These are phyloP conservation scores for Fusarium sp. DNA, from an alignment of 2,329 filamentous ascomycete genomes.

Conservation along the genomic window DNA sequence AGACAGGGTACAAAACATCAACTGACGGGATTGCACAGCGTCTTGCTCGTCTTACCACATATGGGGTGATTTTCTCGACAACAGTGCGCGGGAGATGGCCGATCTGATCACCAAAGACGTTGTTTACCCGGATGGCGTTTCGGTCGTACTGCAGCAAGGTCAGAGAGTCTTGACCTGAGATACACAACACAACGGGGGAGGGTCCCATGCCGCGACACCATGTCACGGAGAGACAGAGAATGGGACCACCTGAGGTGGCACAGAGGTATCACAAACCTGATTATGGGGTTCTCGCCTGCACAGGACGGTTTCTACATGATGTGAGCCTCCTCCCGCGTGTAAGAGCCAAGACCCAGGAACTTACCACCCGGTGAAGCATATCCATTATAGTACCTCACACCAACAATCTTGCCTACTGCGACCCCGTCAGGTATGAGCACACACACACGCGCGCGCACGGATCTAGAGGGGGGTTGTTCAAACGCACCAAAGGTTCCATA, in stretches of 20 bases:
- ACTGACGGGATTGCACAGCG: not conserved
- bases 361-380: constrained; percentile 66
- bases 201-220: not conserved
- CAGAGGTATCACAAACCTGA: constrained; percentile 48
- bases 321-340: not conserved
- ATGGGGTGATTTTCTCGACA: constrained; percentile 77
- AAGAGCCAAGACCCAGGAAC: not conserved
- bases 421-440: constrained; percentile 14
- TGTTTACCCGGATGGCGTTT: constrained; percentile 83
- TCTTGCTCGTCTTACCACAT: constrained; percentile 64
- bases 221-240: constrained; percentile 1
- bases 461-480: not conserved
- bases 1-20: constrained; percentile 9
- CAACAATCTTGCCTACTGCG: constrained; percentile 61
- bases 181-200: not conserved
- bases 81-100: constrained; percentile 78
- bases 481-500: constrained; percentile 59
- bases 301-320: constrained; percentile 63
- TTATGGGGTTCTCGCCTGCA: constrained; percentile 75
- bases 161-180: constrained; percentile 2
- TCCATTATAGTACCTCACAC: constrained; percentile 70
- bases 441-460: not conserved
- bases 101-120: constrained; percentile 79
- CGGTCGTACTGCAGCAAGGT: constrained; percentile 64
- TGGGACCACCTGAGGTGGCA: constrained; percentile 19